Evolutionary conservation across 108 stramenopile species (phyloP).

Genomic region (Fragilariopsis cylindrus): DNA sequence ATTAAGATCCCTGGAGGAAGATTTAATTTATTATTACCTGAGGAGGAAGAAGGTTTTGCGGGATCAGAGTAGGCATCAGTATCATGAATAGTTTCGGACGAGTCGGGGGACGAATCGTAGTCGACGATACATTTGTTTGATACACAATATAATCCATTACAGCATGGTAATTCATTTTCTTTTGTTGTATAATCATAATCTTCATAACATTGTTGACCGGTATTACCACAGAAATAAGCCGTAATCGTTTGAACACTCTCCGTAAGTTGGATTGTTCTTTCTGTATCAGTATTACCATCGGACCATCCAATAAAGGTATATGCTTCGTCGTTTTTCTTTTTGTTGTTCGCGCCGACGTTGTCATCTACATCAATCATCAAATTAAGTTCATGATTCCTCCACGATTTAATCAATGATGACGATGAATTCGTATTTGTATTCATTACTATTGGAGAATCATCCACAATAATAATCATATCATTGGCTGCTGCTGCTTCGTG

Average conservation of each 20-base stretch:
- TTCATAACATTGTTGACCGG: too few relatives aligned
- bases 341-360: not conserved
- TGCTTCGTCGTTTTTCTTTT: constrained; percentile 2
- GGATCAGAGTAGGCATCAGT: too few relatives aligned
- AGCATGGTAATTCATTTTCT: too few relatives aligned
- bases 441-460: constrained; percentile 15
- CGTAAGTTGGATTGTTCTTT: not conserved
- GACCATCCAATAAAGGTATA: constrained; percentile 25
- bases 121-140: too few relatives aligned
- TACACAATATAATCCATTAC: too few relatives aligned
- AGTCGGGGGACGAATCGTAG: too few relatives aligned
- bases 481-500: not conserved
- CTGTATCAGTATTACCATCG: constrained; percentile 11
- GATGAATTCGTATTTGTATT: not conserved
- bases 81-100: too few relatives aligned
- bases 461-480: not conserved
- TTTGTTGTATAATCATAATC: too few relatives aligned
- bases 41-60: too few relatives aligned
- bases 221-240: not conserved
- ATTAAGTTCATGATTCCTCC: constrained; percentile 22
- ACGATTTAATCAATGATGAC: constrained; percentile 16
- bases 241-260: not conserved
- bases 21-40: too few relatives aligned
- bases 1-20: too few relatives aligned
- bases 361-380: not conserved